Evolutionary conservation across 2,329 filamentous ascomycete species (phyloP).

Genomic region (Fusarium pininemorale): DNA sequence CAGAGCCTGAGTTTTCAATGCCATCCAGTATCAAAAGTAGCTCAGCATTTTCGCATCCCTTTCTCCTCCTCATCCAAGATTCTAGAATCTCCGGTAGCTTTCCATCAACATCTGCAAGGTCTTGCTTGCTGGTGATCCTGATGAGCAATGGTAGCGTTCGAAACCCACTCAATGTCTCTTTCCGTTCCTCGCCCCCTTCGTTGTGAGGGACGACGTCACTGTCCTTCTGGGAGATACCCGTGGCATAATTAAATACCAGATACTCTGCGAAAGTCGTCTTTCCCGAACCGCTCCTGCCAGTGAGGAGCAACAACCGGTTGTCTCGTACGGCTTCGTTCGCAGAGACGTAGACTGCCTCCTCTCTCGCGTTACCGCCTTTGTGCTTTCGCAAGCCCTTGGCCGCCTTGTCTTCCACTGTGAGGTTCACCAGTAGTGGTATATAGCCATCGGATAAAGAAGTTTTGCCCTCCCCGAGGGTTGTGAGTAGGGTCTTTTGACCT

Average conservation of each 20-base stretch:
- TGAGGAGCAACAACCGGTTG: background rate
- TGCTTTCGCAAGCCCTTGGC: background rate
- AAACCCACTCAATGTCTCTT: background rate
- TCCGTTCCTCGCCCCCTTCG: background rate
- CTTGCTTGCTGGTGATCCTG: background rate
- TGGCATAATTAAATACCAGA: background rate
- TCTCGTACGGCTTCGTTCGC: background rate
- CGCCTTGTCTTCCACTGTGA: background rate
- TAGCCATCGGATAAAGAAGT: background rate
- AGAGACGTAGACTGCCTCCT: background rate
- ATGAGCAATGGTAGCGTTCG: background rate
- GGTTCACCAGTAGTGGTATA: background rate
- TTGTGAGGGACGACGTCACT: too few relatives aligned
- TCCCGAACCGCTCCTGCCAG: background rate
- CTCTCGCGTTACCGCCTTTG: background rate
- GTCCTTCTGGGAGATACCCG: background rate
- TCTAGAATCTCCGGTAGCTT: background rate
- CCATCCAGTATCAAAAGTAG: background rate
- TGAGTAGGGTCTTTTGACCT: background rate
- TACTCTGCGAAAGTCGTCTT: background rate
- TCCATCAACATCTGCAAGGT: background rate
- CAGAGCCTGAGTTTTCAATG: background rate
- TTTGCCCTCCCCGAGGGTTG: fast-evolving
- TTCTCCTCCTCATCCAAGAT: background rate
- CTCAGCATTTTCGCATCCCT: fast-evolving